phyloP scores from a whole-genome alignment of 192 early-diverging fungal genomes.

The Coemansia asiatica region DNA sequence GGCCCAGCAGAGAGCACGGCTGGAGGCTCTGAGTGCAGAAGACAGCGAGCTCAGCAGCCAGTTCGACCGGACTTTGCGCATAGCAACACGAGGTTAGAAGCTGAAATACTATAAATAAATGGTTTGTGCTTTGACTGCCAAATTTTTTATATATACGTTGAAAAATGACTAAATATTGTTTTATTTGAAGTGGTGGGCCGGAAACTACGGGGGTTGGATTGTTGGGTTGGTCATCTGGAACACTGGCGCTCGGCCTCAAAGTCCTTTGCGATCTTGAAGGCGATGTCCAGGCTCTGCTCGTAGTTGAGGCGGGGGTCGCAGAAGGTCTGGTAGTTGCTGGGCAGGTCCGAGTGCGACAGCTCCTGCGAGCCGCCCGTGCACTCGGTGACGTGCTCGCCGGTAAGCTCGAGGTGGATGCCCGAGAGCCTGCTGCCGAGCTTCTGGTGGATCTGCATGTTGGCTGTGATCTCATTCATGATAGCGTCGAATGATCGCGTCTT shows the following conservation, averaged over 20 bases:
- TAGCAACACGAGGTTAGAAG: constrained; percentile 3
- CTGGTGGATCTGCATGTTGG: constrained; percentile 82
- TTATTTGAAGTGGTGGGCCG: too few species aligned
- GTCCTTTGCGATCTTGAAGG: constrained; percentile 92
- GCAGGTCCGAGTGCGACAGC: constrained; percentile 75
- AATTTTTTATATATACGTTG: neutral
- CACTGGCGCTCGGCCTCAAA: constrained; percentile 66
- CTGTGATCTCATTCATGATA: constrained; percentile 83
- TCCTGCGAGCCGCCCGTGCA: constrained; percentile 99
- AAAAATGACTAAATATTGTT: too few species aligned
- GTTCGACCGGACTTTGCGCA: constrained; percentile 18
- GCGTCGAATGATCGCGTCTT: constrained; percentile 91
- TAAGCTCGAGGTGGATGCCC: constrained; percentile 97
- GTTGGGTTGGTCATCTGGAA: too few species aligned
- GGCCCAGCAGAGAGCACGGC: constrained; percentile 27
- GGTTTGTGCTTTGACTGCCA: neutral
- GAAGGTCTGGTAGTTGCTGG: constrained; percentile 90
- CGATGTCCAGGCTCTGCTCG: constrained; percentile 95
- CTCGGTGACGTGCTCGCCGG: constrained; percentile 95
- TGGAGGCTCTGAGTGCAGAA: constrained; percentile 8
- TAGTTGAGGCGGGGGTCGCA: constrained; percentile 98
- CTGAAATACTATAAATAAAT: neutral
- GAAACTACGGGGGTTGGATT: too few species aligned
- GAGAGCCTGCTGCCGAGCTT: constrained; percentile 69
- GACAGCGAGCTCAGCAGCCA: constrained; percentile 13